These are phyloP conservation scores for Lentinula sp. DNA, from an alignment of 768 basidiomycete species.

Conservation along the genomic window DNA sequence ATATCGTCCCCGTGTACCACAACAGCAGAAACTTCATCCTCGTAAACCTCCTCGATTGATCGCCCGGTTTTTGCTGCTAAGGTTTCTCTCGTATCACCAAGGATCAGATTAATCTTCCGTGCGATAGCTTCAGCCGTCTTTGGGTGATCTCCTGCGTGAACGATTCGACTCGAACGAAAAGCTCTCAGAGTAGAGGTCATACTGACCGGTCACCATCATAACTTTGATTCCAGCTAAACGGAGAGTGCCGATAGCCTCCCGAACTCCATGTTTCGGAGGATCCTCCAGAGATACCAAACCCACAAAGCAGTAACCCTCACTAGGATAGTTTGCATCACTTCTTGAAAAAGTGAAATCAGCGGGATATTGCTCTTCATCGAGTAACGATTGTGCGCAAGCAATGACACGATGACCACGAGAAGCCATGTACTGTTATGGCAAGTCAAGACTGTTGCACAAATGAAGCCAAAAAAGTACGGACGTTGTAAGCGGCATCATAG, in stretches of 20 bases:
- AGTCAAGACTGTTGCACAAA: not conserved
- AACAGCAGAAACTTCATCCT: constrained; percentile 61
- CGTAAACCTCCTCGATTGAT: constrained; percentile 52
- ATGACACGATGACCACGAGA: constrained; percentile 73
- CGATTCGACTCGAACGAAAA: not conserved
- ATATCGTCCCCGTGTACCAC: constrained; percentile 68
- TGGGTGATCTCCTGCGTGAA: constrained; percentile 52
- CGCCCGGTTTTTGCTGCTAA: constrained; percentile 51
- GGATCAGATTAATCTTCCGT: constrained; percentile 63
- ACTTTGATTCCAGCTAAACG: constrained; percentile 69
- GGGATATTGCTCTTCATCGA: constrained; percentile 43
- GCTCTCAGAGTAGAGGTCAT: not conserved
- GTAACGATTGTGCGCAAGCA: constrained; percentile 59
- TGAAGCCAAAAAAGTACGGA: constrained; percentile 18
- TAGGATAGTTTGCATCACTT: constrained; percentile 48
- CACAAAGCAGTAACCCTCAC: constrained; percentile 53
- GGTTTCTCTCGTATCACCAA: constrained; percentile 61
- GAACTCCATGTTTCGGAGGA: constrained; percentile 66
- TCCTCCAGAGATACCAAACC: constrained; percentile 65
- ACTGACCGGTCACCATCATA: constrained; percentile 67
- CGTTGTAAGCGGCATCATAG: constrained; percentile 61
- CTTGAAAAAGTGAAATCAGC: constrained; percentile 45
- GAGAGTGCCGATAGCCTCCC: constrained; percentile 66
- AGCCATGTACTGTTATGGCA: constrained; percentile 55
- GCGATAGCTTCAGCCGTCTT: constrained; percentile 73